Base-by-base conservation (phyloP, 108 stramenopile genomes). In the Asterionellopsis glacialis region DNA sequence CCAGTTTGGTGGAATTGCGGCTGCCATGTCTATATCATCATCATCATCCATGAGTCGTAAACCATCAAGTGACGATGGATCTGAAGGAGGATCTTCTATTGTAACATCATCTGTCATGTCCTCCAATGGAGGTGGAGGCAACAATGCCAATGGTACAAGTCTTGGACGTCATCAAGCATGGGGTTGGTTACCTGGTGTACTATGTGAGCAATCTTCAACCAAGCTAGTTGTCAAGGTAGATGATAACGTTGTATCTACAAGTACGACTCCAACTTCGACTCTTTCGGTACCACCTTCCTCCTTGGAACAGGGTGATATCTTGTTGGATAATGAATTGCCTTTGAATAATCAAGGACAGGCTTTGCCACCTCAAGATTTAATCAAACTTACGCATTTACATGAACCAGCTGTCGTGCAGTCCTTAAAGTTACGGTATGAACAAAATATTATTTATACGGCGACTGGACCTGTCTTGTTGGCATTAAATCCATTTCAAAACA, bases 391-490 rank as follows among this genome's bases (percentile, higher is more conserved):
- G 23, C 87, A 91, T 56, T 64, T 91, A 51, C 90, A 91, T 57
- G 90, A 91, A 55, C 90, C 90, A 13, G 84, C 90, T 0, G 87
- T 91, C 25, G 82, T 96, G 19, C 87, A 95, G 67, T 94, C 87
- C 56, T 61, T 98, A 23, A 75, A 85, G 47, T 63, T 73, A 21
- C 73, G 94, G 41, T 95, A 88, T 69, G 63, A 74, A 43, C 51
- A 73, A 22, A 83, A 95, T 54, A 55, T 72, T 1, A 96, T 98
- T 45, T 98, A 98, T 72, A 96, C 95, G 9, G 73, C 82, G 51
- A 94, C 95, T 11, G 97, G 98, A 12, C 85, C 93, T 50, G 93
- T 98, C 39, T 77, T 98, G 27, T 69, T 98, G 49, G 93, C 96
- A 5, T 64, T 97, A 48, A 98, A 98, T 69, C 98, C 98, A 0